Percentiles rank a stretch among this genome's conserved stretches.
Evolutionary conservation across 495 filamentous ascomycete genomes (phyloP).

Genomic region (Xylaria nigripes): DNA sequence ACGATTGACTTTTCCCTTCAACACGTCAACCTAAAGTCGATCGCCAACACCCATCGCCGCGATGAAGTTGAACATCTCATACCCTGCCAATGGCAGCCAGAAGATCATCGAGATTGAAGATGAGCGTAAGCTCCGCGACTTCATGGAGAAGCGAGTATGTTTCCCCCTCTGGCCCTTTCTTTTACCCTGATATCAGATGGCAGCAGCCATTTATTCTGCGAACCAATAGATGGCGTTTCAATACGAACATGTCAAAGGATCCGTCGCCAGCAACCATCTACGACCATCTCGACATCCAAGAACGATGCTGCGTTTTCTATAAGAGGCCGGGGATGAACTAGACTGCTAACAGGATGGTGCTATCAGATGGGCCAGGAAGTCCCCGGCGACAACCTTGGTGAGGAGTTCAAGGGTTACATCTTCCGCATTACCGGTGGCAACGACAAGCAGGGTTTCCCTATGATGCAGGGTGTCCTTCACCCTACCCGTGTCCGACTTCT

Average conservation of each 20-base stretch:
- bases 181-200: not conserved
- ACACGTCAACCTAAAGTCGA: slow-evolving; percentile 19
- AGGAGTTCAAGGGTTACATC: slow-evolving; percentile 99
- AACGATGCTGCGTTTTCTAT: not conserved
- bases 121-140: slow-evolving; percentile 68
- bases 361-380: slow-evolving; percentile 92
- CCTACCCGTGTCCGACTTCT: slow-evolving; percentile 95
- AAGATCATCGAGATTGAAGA: slow-evolving; percentile 98
- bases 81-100: slow-evolving; percentile 96
- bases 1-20: slow-evolving; percentile 24
- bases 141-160: slow-evolving; percentile 46
- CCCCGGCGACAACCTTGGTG: slow-evolving; percentile 82
- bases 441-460: slow-evolving; percentile 99
- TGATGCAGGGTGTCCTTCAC: slow-evolving; percentile 99
- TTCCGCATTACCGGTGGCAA: slow-evolving; percentile 98
- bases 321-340: not conserved
- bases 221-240: not conserved
- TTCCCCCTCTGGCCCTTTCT: slow-evolving; percentile 4
- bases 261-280: not conserved
- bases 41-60: slow-evolving; percentile 29
- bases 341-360: slow-evolving; percentile 23
- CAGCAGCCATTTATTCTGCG: not conserved
- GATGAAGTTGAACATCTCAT: slow-evolving; percentile 97
- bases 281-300: not conserved
- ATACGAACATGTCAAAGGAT: not conserved